phyloP scores from a whole-genome alignment of 768 basidiomycete genomes.

The Stropharia rugosoannulata region DNA sequence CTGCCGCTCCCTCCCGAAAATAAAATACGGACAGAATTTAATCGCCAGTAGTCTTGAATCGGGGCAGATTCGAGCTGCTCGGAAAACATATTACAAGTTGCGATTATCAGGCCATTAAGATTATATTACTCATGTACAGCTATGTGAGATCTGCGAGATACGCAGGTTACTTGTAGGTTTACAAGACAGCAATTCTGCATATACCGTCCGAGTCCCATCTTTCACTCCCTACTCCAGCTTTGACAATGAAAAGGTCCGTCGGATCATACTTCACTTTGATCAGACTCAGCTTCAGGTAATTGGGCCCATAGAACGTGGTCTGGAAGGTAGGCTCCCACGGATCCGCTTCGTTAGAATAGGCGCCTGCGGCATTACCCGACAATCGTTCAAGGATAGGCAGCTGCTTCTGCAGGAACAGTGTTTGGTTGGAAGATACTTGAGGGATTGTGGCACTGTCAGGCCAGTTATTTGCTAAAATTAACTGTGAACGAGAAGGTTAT shows the following conservation, averaged over 20 bases:
- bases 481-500: not conserved
- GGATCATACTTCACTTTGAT: slow-evolving; percentile 32
- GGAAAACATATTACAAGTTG: too few relatives aligned
- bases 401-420: slow-evolving; percentile 19
- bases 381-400: slow-evolving; percentile 25
- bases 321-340: slow-evolving; percentile 27
- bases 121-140: too few relatives aligned
- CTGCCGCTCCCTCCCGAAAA: too few relatives aligned
- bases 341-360: slow-evolving; percentile 37
- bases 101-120: too few relatives aligned
- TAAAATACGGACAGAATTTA: too few relatives aligned
- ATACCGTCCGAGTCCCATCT: slow-evolving; percentile 28
- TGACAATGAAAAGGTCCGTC: slow-evolving; percentile 31
- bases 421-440: slow-evolving; percentile 18
- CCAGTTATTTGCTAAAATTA: not conserved
- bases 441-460: slow-evolving; percentile 1
- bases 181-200: slow-evolving; percentile 5
- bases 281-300: slow-evolving; percentile 26
- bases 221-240: slow-evolving; percentile 31
- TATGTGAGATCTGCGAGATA: too few relatives aligned
- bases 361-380: slow-evolving; percentile 25
- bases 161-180: too few relatives aligned
- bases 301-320: slow-evolving; percentile 33
- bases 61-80: too few relatives aligned
- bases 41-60: too few relatives aligned